phyloP scores from a whole-genome alignment of 2,329 filamentous ascomycete genomes.

The Alternaria triticina region DNA sequence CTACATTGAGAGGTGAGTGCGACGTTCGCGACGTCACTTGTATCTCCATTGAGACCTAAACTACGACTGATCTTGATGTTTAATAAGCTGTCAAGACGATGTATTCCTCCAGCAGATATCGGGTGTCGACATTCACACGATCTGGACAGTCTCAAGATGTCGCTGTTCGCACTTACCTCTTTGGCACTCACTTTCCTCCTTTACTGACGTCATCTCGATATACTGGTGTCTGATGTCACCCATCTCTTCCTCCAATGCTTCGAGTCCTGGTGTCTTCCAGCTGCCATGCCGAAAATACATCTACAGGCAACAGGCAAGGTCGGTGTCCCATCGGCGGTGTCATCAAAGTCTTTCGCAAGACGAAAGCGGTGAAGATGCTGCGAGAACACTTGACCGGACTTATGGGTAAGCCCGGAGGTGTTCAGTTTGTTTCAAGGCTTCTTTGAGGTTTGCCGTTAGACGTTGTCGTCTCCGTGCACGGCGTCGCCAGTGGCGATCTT shows the following conservation, averaged over 20 bases:
- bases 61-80: background rate
- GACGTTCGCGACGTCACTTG: background rate
- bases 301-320: background rate
- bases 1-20: background rate
- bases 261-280: rapidly evolving
- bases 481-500: background rate
- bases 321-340: background rate
- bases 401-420: background rate
- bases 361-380: background rate
- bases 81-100: background rate
- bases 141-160: background rate
- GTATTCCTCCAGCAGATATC: background rate
- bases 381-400: rapidly evolving
- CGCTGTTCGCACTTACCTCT: background rate
- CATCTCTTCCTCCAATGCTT: background rate
- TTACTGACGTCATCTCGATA: background rate
- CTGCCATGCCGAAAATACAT: background rate
- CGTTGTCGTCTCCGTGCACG: background rate
- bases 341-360: background rate
- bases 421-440: rapidly evolving
- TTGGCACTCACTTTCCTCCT: background rate
- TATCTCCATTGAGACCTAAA: background rate
- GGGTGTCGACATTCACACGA: background rate
- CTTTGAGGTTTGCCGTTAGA: background rate
- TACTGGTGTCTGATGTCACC: background rate